phyloP scores from a whole-genome alignment of 2,329 filamentous ascomycete species.

The Cytospora leucostoma region DNA sequence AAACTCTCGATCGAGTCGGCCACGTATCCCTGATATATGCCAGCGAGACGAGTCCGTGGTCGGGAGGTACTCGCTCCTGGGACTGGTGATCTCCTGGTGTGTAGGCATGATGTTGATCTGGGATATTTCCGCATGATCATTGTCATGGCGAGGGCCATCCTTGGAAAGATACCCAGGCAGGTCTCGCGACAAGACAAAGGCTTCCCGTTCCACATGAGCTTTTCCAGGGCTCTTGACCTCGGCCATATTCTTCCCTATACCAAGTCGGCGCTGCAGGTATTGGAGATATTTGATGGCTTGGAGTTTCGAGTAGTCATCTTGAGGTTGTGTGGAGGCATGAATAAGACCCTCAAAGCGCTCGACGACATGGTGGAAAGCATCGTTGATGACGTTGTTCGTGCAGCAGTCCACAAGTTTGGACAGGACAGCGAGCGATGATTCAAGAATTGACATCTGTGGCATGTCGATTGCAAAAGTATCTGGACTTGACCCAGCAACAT shows the following conservation, averaged over 20 bases:
- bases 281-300: constrained; percentile 25
- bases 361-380: constrained; percentile 8
- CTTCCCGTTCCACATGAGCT: constrained; percentile 6
- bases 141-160: constrained; percentile 43
- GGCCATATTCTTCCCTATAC: constrained; percentile 11
- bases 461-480: constrained; percentile 17
- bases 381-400: constrained; percentile 28
- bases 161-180: constrained; percentile 27
- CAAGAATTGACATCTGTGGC: constrained; percentile 15
- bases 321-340: neutral
- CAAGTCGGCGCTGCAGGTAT: constrained; percentile 20
- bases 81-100: constrained; percentile 41
- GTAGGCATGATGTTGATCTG: constrained; percentile 50
- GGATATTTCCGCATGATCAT: constrained; percentile 45
- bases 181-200: constrained; percentile 27
- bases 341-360: constrained; percentile 4
- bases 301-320: neutral
- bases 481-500: neutral
- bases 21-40: constrained; percentile 46
- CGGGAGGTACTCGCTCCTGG: constrained; percentile 43
- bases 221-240: neutral
- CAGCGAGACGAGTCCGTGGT: constrained; percentile 41
- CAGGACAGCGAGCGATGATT: constrained; percentile 28
- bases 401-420: constrained; percentile 30
- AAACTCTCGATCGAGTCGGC: constrained; percentile 57